Conservation (phyloP, 2,329 filamentous ascomycete genomes). For the Seiridium cupressi region DNA sequence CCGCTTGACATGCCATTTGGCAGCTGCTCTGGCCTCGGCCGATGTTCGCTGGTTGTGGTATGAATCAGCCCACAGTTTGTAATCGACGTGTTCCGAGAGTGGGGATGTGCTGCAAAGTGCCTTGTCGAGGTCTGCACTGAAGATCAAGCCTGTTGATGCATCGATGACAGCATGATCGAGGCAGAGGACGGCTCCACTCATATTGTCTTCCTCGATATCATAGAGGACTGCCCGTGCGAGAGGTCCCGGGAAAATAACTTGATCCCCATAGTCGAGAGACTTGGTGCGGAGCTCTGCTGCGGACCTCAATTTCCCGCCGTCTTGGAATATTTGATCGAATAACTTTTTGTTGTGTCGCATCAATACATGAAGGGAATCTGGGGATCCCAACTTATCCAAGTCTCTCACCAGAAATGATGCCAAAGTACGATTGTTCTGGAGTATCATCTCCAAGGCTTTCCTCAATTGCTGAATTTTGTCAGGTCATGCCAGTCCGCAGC, state of each 20-base stretch:
- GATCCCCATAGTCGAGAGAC: not conserved
- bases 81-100: slow-evolving; percentile 14
- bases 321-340: not conserved
- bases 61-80: slow-evolving; percentile 16
- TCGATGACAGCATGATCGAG: slow-evolving; percentile 6
- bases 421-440: not conserved
- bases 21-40: slow-evolving; percentile 10
- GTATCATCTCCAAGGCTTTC: not conserved
- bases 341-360: slow-evolving; percentile 5
- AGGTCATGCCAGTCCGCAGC: not conserved
- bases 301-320: slow-evolving; percentile 1
- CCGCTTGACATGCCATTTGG: slow-evolving; percentile 12
- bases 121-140: slow-evolving; percentile 1
- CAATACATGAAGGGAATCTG: slow-evolving; percentile 1
- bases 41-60: slow-evolving; percentile 12
- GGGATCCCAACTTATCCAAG: not conserved
- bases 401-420: slow-evolving; percentile 5
- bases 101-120: not conserved
- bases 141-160: not conserved
- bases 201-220: slow-evolving; percentile 4
- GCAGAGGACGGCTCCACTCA: not conserved
- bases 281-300: not conserved
- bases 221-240: not conserved
- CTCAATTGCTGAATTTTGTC: not conserved
- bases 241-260: not conserved